Percentiles rank a stretch among this genome's conserved stretches.
phyloP scores from a whole-genome alignment of 2,329 filamentous ascomycete species.

The Malbranchea zuffiana region DNA sequence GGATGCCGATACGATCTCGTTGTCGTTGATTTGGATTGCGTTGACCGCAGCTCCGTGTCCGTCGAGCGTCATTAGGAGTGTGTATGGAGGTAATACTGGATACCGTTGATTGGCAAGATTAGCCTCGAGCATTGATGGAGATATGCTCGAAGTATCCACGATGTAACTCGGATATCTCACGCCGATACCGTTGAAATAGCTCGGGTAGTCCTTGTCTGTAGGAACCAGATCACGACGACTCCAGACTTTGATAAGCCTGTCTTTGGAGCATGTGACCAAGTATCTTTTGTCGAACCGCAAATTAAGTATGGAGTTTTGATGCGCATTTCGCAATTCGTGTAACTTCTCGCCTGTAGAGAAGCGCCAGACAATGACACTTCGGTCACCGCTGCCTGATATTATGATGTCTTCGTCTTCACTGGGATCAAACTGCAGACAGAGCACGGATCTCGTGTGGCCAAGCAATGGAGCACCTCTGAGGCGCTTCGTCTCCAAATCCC shows the following conservation, averaged over 20 bases:
- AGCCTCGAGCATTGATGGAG: constrained; percentile 35
- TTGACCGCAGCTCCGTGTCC: constrained; percentile 91
- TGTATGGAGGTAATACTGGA: constrained; percentile 51
- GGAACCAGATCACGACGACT: constrained; percentile 59
- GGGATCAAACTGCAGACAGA: constrained; percentile 92
- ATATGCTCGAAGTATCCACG: constrained; percentile 37
- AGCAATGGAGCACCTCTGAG: constrained; percentile 61
- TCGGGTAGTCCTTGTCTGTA: constrained; percentile 36
- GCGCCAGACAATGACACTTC: constrained; percentile 78
- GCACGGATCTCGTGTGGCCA: constrained; percentile 74
- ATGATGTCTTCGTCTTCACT: constrained; percentile 78
- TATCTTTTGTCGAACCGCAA: constrained; percentile 85
- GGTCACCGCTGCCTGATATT: constrained; percentile 91
- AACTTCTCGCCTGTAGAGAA: constrained; percentile 84
- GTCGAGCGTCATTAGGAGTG: constrained; percentile 64
- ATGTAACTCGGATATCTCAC: constrained; percentile 45
- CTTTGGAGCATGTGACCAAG: constrained; percentile 92
- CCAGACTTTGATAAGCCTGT: constrained; percentile 94
- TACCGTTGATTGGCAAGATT: constrained; percentile 33
- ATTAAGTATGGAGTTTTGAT: constrained; percentile 85
- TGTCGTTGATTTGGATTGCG: constrained; percentile 77
- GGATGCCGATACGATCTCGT: constrained; percentile 86
- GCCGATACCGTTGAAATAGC: constrained; percentile 31
- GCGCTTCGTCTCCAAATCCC: constrained; percentile 74
- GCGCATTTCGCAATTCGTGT: constrained; percentile 63